Conservation (phyloP, 139 green algal species). For the Chlamydomonas applanata region DNA sequence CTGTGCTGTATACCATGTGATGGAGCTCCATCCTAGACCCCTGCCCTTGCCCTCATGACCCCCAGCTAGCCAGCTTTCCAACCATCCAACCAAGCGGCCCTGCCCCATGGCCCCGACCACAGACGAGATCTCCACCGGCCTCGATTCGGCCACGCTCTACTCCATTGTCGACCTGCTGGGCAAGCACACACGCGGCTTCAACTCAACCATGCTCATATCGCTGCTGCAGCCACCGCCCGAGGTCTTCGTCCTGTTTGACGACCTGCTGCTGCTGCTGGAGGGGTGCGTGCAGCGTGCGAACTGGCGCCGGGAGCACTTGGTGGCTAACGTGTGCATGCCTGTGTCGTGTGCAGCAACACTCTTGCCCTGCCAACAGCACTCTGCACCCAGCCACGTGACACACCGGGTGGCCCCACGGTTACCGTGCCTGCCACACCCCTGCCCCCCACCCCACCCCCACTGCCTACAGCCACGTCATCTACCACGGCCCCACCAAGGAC, state of each 20-base stretch:
- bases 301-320: not conserved
- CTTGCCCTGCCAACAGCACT: too few species aligned
- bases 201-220: slow-evolving; percentile 57
- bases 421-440: too few species aligned
- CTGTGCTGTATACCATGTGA: slow-evolving; percentile 1
- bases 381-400: too few species aligned
- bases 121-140: slow-evolving; percentile 58
- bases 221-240: slow-evolving; percentile 89
- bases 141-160: slow-evolving; percentile 73
- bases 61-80: too few species aligned
- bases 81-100: too few species aligned
- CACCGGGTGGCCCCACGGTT: too few species aligned
- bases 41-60: too few species aligned
- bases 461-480: slow-evolving; percentile 47
- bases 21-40: too few species aligned
- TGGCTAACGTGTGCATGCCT: not conserved
- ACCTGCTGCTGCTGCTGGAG: slow-evolving; percentile 59
- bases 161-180: slow-evolving; percentile 46
- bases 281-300: slow-evolving; percentile 25
- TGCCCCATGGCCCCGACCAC: too few species aligned
- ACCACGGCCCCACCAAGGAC: slow-evolving; percentile 61
- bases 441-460: too few species aligned
- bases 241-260: slow-evolving; percentile 64
- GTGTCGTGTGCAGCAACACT: not conserved
- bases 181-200: slow-evolving; percentile 13